Base-by-base conservation (phyloP, 345 rosid species). In the Dipteronia sinensis region DNA sequence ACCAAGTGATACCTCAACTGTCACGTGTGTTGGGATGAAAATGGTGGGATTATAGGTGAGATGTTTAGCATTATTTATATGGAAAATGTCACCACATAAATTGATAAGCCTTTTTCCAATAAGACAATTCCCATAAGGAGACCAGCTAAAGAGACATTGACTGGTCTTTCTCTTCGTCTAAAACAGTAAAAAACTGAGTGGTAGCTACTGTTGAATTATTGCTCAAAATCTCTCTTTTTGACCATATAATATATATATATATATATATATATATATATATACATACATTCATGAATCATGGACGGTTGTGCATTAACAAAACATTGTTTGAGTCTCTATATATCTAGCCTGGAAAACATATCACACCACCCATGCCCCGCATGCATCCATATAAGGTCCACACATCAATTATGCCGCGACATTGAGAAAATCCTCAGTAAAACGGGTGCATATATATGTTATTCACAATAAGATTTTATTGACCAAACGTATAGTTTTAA, bases 331-430 rank as follows among this genome's bases (percentile, higher is more conserved):
- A 56, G 25, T 13, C 62, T 4, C 6, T 15, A 29, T 29, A 6
- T 34, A 34, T 56, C 62, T 56, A 49, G 19, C 17, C 19, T 49
- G 55, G 55, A 19, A 49, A 49, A 65, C 29, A 63, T 4, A 20
- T 0, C 6, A 3, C 27, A 11, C 72, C 12, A 34, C 38, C 72
- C 63, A 67, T 49, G 38, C 46, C 40, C 4, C 56, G 80, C 83
- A 69, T 76, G 83, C 76, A 16, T 71, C 64, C 59, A 2, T 34
- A 27, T 31, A 31, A 49, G 77, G 71, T 67, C 66, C 77, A 66
- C 65, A 49, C 23, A 40, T 6, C 66, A 71, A 56, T 78, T 19
- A 78, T 71, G 53, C 16, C 46, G 8, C 10, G 46, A 1, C 7
- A 42, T 7, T 9, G 4, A 49, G 4, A 49, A 49, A 49, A 49